Percentiles rank a stretch among this genome's conserved stretches.
phyloP scores from a whole-genome alignment of 371 early-diverging fungal species.

The Apophysomyces ossiformis region DNA sequence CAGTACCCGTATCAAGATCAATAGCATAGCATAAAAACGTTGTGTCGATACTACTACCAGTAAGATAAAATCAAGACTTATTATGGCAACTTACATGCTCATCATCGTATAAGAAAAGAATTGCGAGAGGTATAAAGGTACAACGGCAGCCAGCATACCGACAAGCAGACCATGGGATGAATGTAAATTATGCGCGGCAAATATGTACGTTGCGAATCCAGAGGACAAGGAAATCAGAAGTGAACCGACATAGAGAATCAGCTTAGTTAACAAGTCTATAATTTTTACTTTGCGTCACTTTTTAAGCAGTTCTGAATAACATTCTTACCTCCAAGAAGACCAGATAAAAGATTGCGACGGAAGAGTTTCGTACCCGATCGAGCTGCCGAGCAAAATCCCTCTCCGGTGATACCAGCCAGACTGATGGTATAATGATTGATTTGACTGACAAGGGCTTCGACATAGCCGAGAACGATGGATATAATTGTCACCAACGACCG shows the following conservation, averaged over 20 bases:
- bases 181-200: conserved; percentile 63
- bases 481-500: conserved; percentile 35
- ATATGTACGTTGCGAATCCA: conserved; percentile 69
- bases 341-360: conserved; percentile 72
- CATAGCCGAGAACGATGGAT: conserved; percentile 26
- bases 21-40: conserved; percentile 81
- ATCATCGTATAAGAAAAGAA: conserved; percentile 75
- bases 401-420: conserved; percentile 74
- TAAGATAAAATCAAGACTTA: background rate
- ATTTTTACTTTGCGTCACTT: background rate
- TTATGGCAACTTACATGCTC: conserved; percentile 69
- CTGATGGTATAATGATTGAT: conserved; percentile 76
- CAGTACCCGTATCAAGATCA: conserved; percentile 75
- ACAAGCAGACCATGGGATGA: conserved; percentile 75
- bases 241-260: conserved; percentile 59
- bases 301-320: conserved; percentile 2
- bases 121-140: conserved; percentile 71
- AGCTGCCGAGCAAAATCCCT: conserved; percentile 64
- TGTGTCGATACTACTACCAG: conserved; percentile 69
- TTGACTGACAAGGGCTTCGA: conserved; percentile 60
- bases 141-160: conserved; percentile 63
- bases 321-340: conserved; percentile 59
- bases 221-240: conserved; percentile 58
- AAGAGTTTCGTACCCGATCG: conserved; percentile 72
- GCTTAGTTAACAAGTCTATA: conserved; percentile 58